phyloP scores from a whole-genome alignment of 805 yeast species.

The Myxozyma nipponensis region DNA sequence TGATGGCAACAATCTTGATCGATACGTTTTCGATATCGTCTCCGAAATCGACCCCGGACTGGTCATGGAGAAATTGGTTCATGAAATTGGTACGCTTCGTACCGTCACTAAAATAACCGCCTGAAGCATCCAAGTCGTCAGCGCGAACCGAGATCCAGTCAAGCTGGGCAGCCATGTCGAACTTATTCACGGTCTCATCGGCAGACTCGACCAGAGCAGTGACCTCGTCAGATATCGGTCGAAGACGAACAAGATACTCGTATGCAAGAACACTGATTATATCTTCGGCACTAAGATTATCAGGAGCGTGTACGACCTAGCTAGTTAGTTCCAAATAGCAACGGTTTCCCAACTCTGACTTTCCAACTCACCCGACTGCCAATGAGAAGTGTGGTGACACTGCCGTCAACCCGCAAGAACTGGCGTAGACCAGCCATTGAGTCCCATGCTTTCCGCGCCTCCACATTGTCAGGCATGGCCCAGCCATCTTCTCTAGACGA shows the following conservation, averaged over 20 bases:
- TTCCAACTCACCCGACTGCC: conserved; percentile 13
- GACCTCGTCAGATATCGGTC: conserved; percentile 16
- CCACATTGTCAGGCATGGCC: conserved; percentile 21
- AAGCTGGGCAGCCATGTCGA: conserved; percentile 15
- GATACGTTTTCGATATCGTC: conserved; percentile 35
- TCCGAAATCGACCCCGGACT: conserved; percentile 28
- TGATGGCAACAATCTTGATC: conserved; percentile 54
- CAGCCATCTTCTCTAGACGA: conserved; percentile 17
- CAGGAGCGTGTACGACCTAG: conserved; percentile 5
- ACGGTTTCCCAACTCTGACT: not conserved
- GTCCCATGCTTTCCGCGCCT: conserved; percentile 21
- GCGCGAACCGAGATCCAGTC: conserved; percentile 5
- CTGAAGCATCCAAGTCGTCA: conserved; percentile 8
- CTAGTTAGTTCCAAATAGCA: no score
- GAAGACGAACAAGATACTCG: conserved; percentile 25
- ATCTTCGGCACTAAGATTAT: not conserved
- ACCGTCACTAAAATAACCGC: conserved; percentile 5
- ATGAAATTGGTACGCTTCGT: conserved; percentile 8
- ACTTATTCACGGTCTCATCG: not conserved
- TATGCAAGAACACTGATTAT: conserved; percentile 27
- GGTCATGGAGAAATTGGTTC: conserved; percentile 3
- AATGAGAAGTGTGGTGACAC: conserved; percentile 5
- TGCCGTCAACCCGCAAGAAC: conserved; percentile 2
- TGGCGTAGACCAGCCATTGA: conserved; percentile 1
- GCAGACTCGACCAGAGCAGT: conserved; percentile 1